Base-by-base conservation (phyloP, 2,329 filamentous ascomycete genomes). In the Diplodia scrobiculata region DNA sequence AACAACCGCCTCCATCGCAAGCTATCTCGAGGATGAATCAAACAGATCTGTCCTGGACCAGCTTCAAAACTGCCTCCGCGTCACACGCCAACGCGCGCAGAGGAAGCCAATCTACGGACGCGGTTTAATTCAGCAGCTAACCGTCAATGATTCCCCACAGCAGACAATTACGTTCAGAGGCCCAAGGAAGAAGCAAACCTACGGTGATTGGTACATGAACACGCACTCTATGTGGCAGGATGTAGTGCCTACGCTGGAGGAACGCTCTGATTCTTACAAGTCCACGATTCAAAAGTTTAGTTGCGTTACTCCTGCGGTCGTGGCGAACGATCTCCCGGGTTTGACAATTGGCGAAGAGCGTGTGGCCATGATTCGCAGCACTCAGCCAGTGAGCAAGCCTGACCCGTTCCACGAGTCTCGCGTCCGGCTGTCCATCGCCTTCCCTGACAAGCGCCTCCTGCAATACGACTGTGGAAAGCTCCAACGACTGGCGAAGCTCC, bases 401-500 rank as follows among this genome's bases (percentile, higher is more conserved):
- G 94, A 99, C 73, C 92, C 93, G 0, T 97, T 95, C 84, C 95
- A 99, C 71, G 92, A 97, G 78, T 87, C 94, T 14, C 91, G 94
- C 19, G 95, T 97, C 85, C 89, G 92, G 25, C 83, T 96, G 17
- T 96, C 91, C 3, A 97, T 99, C 68, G 95, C 96, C 52, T 99
- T 99, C 75, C 95, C 96, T 0, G 95, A 99, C 76, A 97, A 93
- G 75, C 87, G 95, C 41, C 86, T 99, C n/a, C 82, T 99, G 0
- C 94, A 99, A 76, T 99, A 96, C 76, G 95, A 99, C 78, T 98
- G 95, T 73, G 95, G 95, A 71, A 99, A 99, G 77, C 85, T 99
- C 3, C 95, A 99, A 73, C 88, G 90, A 19, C 84, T 99, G 17
- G 95, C 96, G 73, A 89, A 89, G 68, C 84, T 99, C 1, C 84